Evolutionary conservation across 1,139 yeast genomes (phyloP), one percentile per base, ranked within the genome.

Genomic region (Debaryomycetaceae sp.): DNA sequence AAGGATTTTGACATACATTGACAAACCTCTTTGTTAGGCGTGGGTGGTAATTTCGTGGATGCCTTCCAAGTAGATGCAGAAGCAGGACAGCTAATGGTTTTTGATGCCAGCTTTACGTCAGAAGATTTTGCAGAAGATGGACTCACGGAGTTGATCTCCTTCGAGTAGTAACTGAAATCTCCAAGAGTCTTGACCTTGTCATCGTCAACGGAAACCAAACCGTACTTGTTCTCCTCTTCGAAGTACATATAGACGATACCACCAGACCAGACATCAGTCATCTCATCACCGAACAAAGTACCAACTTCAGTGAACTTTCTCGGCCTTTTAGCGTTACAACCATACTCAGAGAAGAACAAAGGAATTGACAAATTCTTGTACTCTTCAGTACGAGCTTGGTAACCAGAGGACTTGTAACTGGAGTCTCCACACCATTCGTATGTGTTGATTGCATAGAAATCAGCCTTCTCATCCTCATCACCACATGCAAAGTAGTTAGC

Each of bases 401-500:
- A 89, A 24, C 96, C 96, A 14, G 95, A 83, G 3, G 79, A 58
- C 37, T 65, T 51, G 76, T 83, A 87, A 41, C 77, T 70, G 15
- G 76, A 58, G 36, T 91, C 85, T n/a, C 89, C 85, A 64, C 97
- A 89, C 97, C 97, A 83, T 61, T 85, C 88, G 63, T 89, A 89
- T 51, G 92, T 85, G 70, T 91, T 89, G 54, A 91, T 77, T 40
- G 96, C 97, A 56, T 86, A 87, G 66, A 89, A 89, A 59, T 89
- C 97, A n/a, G 95, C 80, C 37, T 92, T 81, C 29, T 70, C 77
- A 37, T 80, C 85, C 24, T 71, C 70, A 31, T 68, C 71, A 45
- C 82, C 83, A 65, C 97, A 91, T 45, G 88, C 82, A 52, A 91
- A 75, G 61, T 87, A 91, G 54, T 83, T 84, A 61, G 88, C 85